Evolutionary conservation across 257 asterid species (phyloP).

Genomic region (Asclepias syriaca): DNA sequence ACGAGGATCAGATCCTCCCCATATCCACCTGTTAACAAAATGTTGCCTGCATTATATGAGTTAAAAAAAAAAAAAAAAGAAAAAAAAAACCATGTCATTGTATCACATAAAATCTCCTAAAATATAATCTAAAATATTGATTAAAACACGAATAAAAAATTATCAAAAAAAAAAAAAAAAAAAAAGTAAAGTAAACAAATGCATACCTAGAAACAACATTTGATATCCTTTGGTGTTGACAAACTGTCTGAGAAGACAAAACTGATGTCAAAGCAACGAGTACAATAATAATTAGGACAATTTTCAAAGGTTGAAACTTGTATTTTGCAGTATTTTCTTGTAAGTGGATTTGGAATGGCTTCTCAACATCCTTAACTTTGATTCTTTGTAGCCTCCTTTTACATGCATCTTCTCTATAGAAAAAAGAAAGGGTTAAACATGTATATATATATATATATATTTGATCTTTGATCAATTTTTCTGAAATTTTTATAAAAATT

Average conservation of each 20-base stretch:
- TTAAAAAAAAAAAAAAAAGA: not conserved
- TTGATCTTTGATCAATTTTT: too few species aligned
- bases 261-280: conserved; percentile 36
- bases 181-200: too few species aligned
- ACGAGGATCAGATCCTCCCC: conserved; percentile 62
- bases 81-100: not conserved
- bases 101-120: too few species aligned
- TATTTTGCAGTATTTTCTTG: conserved; percentile 44
- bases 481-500: not conserved
- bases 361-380: conserved; percentile 39
- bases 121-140: too few species aligned
- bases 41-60: conserved; percentile 56
- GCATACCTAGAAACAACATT: conserved; percentile 40
- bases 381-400: conserved; percentile 36
- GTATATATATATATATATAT: too few species aligned
- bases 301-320: conserved; percentile 48
- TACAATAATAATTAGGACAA: conserved; percentile 35
- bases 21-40: conserved; percentile 75
- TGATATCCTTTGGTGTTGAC: conserved; percentile 31
- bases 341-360: conserved; percentile 34
- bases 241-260: conserved; percentile 47
- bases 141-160: too few species aligned
- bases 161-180: too few species aligned
- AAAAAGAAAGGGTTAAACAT: not conserved
- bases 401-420: conserved; percentile 32